Evolutionary conservation across 2,329 filamentous ascomycete genomes (phyloP).

Genomic region (Calonectria fujianensis): DNA sequence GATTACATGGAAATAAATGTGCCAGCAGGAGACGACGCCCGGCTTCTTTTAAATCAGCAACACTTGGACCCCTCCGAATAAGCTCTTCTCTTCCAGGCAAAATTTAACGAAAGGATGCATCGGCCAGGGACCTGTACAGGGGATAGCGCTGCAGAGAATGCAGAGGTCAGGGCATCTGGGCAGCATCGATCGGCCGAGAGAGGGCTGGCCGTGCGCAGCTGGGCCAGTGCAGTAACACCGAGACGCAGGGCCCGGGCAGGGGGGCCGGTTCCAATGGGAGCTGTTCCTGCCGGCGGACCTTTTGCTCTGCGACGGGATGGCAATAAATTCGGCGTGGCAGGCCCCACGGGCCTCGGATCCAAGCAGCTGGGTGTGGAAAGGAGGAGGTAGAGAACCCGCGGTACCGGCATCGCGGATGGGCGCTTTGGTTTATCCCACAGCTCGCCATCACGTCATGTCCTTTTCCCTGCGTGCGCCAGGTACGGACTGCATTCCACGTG

Average conservation of each 20-base stretch:
- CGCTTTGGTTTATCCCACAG: not conserved
- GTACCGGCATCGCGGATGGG: not conserved
- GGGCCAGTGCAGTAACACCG: conserved; percentile 6
- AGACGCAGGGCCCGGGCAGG: not conserved
- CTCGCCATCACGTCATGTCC: conserved; percentile 6
- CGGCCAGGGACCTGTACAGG: conserved; percentile 11
- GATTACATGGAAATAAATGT: not conserved
- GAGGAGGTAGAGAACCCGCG: not conserved
- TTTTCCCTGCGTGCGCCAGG: not conserved
- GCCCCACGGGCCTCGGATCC: conserved; percentile 13
- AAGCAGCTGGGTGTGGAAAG: conserved; percentile 11
- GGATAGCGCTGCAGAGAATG: conserved; percentile 24
- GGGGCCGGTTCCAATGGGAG: not conserved
- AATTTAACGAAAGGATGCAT: conserved; percentile 28
- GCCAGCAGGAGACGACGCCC: not conserved
- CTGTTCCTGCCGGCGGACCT: not conserved
- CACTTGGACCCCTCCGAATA: conserved; percentile 12
- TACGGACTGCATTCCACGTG: conserved; percentile 18
- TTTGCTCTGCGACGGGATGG: not conserved
- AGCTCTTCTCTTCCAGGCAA: conserved; percentile 24
- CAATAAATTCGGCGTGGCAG: not conserved
- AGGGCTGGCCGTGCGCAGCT: conserved; percentile 21
- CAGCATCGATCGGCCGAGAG: conserved; percentile 23
- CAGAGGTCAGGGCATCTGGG: conserved; percentile 17
- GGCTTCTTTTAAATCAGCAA: conserved; percentile 7